Evolutionary conservation across 345 rosid species (phyloP), one percentile per base, ranked within the genome.

Genomic region (Populus davidiana): DNA sequence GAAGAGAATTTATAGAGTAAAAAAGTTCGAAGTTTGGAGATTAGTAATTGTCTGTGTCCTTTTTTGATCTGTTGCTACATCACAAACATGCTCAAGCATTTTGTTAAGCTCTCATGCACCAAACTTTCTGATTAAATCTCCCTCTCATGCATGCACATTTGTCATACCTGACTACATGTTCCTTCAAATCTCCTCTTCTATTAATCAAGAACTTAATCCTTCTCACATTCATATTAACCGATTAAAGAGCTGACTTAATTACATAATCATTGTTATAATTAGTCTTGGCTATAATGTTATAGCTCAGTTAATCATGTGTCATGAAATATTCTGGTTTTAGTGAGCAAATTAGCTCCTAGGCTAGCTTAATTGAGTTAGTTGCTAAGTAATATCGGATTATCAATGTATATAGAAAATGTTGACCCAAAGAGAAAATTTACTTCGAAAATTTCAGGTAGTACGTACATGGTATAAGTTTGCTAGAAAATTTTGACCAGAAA

Each of bases 111-210:
- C 68, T 86, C 85, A 84, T 62, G 75, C 89, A 92, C 94, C 98
- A 92, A 92, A 88, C 97, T 88, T 86, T 89, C 94, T 85, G 97
- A 86, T 89, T 89, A 87, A 80, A 90, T 77, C 89, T 88, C 95
- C 81, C 85, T 86, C 91, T 91, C 91, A 86, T 80, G 76, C 88
- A 79, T 77, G 20, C 71, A 43, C 67, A 49, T 75, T 83, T 82
- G 79, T 74, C 86, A 78, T 71, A 41, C 69, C 72, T 70, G 63
- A 68, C 79, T 56, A 56, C 21, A 77, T 74, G 80, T 88, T 85
- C 84, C 86, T 82, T 85, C 87, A 81, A 68, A 21, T 85, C 80
- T 83, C 89, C 82, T 72, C 87, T 76, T 78, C 61, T 44, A 29
- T 41, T 69, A 27, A 76, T 27, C 44, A 63, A 71, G 18, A 7